Evolutionary conservation across 352 stramenopile genomes (phyloP).

Genomic region (Thraustochytrium striatum): DNA sequence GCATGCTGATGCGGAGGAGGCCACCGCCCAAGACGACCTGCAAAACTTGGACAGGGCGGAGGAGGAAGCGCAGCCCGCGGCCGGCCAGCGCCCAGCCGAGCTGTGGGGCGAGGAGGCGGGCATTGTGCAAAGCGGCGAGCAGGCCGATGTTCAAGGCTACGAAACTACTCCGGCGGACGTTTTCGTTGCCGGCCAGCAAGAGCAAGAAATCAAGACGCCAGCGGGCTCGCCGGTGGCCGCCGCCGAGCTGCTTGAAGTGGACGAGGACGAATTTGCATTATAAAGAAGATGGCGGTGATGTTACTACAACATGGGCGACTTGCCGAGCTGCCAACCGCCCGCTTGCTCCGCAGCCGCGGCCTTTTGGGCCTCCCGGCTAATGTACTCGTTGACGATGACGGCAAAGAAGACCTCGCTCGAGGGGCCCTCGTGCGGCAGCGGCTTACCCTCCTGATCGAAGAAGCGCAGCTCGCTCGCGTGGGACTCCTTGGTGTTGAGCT

Average conservation of each 20-base stretch:
- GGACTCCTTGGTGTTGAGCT: not conserved
- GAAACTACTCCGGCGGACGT: too few relatives aligned
- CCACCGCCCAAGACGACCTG: too few relatives aligned
- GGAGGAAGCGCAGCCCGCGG: too few relatives aligned
- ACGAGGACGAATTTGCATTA: not conserved
- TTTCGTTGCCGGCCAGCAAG: too few relatives aligned
- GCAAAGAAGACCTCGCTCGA: not conserved
- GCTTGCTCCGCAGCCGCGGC: not conserved
- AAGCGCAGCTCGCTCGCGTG: not conserved
- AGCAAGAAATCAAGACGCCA: too few relatives aligned
- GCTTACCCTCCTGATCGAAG: not conserved
- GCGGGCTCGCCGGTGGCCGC: too few relatives aligned
- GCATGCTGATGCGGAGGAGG: too few relatives aligned
- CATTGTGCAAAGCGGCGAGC: too few relatives aligned
- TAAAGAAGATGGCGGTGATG: not conserved
- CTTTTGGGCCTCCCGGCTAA: not conserved
- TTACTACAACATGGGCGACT: slow-evolving; percentile 36
- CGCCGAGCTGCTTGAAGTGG: not conserved
- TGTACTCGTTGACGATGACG: slow-evolving; percentile 12
- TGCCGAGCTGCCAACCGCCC: not conserved
- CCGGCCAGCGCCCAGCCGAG: too few relatives aligned
- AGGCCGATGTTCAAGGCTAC: too few relatives aligned
- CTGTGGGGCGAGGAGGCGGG: too few relatives aligned
- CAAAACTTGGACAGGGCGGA: too few relatives aligned
- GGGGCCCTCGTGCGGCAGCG: not conserved